Evolutionary conservation across 2,329 filamentous ascomycete genomes (phyloP).

Genomic region (Furcasterigmium sp.): DNA sequence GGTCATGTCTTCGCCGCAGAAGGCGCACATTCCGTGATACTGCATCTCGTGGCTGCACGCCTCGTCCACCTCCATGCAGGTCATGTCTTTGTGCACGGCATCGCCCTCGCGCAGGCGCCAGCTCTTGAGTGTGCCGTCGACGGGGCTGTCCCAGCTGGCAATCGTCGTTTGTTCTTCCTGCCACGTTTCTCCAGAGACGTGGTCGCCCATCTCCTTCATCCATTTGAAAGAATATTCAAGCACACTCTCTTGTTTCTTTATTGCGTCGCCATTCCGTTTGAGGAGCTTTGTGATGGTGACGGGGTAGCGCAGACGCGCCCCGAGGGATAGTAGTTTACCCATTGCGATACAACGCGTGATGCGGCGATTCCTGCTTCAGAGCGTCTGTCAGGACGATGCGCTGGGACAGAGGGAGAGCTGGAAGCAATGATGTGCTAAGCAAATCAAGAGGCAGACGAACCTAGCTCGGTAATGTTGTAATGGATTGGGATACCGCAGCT

Average conservation of each 20-base stretch:
- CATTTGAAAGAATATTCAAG: slow-evolving; percentile 86
- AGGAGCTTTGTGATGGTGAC: slow-evolving; percentile 86
- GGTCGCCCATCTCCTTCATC: slow-evolving; percentile 69
- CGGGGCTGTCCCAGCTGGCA: slow-evolving; percentile 75
- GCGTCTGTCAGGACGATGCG: too few species aligned
- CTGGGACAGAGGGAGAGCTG: too few species aligned
- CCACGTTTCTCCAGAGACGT: slow-evolving; percentile 52
- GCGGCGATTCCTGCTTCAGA: neutral
- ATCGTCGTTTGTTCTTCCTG: slow-evolving; percentile 65
- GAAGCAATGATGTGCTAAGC: too few species aligned
- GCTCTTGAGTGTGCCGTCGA: slow-evolving; percentile 70
- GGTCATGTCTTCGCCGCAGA: slow-evolving; percentile 96
- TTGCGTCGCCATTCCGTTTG: slow-evolving; percentile 66
- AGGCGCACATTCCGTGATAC: slow-evolving; percentile 82
- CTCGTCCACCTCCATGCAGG: slow-evolving; percentile 76
- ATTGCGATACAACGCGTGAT: slow-evolving; percentile 17
- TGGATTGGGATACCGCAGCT: neutral
- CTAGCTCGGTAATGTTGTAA: neutral
- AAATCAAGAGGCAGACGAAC: neutral
- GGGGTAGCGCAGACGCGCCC: slow-evolving; percentile 75
- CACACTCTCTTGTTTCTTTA: slow-evolving; percentile 71
- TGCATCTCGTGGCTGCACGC: slow-evolving; percentile 87
- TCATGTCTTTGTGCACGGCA: slow-evolving; percentile 52
- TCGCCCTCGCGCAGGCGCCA: slow-evolving; percentile 72
- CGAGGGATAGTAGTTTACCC: slow-evolving; percentile 45